phyloP scores from a whole-genome alignment of 2,329 filamentous ascomycete species.

The Spiromastix sp. region DNA sequence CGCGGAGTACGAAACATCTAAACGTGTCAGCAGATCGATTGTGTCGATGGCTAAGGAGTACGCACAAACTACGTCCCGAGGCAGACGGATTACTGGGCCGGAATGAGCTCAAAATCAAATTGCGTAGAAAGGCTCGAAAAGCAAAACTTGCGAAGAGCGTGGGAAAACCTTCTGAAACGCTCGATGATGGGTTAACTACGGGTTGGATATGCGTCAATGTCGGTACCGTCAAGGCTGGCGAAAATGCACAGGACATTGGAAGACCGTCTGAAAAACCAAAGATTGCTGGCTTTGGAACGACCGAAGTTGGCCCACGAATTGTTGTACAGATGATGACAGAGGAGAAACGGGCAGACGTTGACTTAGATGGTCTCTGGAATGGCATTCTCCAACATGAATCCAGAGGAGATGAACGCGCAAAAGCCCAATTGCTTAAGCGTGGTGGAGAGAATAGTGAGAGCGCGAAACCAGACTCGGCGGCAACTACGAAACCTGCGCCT shows the following conservation, averaged over 20 bases:
- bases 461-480: too few relatives aligned
- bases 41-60: slow-evolving; percentile 70
- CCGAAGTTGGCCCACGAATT: slow-evolving; percentile 47
- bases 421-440: too few relatives aligned
- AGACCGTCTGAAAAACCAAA: slow-evolving; percentile 5
- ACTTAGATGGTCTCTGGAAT: slow-evolving; percentile 56
- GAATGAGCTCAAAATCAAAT: slow-evolving; percentile 81
- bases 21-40: slow-evolving; percentile 86
- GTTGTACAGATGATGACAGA: slow-evolving; percentile 65
- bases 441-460: too few relatives aligned
- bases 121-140: slow-evolving; percentile 68
- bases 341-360: slow-evolving; percentile 56
- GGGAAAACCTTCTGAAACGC: slow-evolving; percentile 44
- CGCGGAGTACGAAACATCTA: slow-evolving; percentile 84
- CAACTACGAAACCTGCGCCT: too few relatives aligned
- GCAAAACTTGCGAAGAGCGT: slow-evolving; percentile 69
- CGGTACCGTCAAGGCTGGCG: slow-evolving; percentile 53
- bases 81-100: slow-evolving; percentile 84
- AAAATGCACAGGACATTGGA: slow-evolving; percentile 16
- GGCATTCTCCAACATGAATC: slow-evolving; percentile 33
- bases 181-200: slow-evolving; percentile 80
- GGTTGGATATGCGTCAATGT: slow-evolving; percentile 96
- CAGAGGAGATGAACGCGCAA: slow-evolving; percentile 27
- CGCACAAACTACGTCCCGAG: slow-evolving; percentile 60
- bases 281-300: slow-evolving; percentile 67